Conservation (phyloP, 2,329 filamentous ascomycete genomes). For the Fusarium mexicanum region DNA sequence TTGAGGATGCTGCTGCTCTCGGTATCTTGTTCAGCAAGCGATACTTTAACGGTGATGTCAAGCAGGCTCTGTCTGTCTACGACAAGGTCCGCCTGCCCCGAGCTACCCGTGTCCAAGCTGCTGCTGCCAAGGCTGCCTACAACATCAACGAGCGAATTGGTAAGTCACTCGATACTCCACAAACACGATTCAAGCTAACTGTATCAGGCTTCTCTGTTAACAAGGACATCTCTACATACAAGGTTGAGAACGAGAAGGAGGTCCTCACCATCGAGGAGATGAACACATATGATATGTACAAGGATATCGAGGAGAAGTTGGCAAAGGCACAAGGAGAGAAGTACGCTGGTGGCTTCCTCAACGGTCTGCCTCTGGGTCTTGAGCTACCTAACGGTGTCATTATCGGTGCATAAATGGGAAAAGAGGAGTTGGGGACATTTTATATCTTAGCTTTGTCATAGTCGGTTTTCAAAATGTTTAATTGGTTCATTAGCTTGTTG, state of each 20-base stretch:
- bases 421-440: not conserved
- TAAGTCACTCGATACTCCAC: constrained; percentile 21
- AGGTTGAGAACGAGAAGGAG: constrained; percentile 68
- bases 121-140: constrained; percentile 65
- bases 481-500: not conserved
- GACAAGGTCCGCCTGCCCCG: constrained; percentile 63
- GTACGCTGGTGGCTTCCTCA: constrained; percentile 52
- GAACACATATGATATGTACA: constrained; percentile 71
- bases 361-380: constrained; percentile 58
- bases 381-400: constrained; percentile 60
- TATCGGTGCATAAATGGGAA: constrained; percentile 39
- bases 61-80: constrained; percentile 60
- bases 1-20: constrained; percentile 71
- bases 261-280: constrained; percentile 76
- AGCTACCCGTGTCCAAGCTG: constrained; percentile 65
- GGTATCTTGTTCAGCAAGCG: constrained; percentile 67
- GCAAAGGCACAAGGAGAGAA: constrained; percentile 46
- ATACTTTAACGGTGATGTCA: constrained; percentile 59
- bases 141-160: constrained; percentile 73
- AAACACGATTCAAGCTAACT: not conserved
- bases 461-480: not conserved
- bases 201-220: constrained; percentile 68
- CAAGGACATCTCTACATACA: constrained; percentile 64
- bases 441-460: not conserved
- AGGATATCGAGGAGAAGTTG: constrained; percentile 62